phyloP scores from a whole-genome alignment of 495 filamentous ascomycete genomes.

The Terfezia claveryi region DNA sequence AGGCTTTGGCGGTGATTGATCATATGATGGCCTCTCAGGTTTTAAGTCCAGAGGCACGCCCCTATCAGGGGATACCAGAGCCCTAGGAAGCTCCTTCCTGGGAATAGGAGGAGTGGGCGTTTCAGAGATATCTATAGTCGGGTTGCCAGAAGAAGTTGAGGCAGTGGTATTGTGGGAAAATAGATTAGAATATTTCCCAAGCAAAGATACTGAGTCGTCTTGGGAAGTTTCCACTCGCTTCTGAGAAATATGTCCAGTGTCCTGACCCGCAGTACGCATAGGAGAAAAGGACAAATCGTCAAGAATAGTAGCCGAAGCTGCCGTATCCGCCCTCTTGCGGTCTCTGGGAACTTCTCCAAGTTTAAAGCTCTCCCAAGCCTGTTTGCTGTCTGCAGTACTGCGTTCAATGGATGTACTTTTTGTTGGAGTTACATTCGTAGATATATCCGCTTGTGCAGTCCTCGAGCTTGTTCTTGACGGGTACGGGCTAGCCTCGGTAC shows the following conservation, averaged over 20 bases:
- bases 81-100: neutral
- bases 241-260: no score
- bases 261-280: neutral
- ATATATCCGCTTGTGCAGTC: neutral
- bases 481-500: neutral
- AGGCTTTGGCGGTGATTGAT: no score
- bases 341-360: slow-evolving; percentile 51
- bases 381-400: neutral
- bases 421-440: no score
- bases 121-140: neutral
- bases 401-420: no score
- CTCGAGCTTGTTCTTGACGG: neutral
- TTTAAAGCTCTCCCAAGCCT: slow-evolving; percentile 36
- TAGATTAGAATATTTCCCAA: no score
- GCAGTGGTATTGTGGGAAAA: slow-evolving; percentile 4
- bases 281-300: neutral
- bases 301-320: no score
- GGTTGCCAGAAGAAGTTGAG: slow-evolving; percentile 13
- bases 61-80: no score
- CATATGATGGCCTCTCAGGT: no score
- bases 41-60: no score
- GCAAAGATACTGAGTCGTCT: no score
- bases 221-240: no score
- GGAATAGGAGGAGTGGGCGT: neutral
- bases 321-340: slow-evolving; percentile 31